Base-by-base conservation (phyloP, 805 yeast species). In the Saccharomycopsis guyanensis region DNA sequence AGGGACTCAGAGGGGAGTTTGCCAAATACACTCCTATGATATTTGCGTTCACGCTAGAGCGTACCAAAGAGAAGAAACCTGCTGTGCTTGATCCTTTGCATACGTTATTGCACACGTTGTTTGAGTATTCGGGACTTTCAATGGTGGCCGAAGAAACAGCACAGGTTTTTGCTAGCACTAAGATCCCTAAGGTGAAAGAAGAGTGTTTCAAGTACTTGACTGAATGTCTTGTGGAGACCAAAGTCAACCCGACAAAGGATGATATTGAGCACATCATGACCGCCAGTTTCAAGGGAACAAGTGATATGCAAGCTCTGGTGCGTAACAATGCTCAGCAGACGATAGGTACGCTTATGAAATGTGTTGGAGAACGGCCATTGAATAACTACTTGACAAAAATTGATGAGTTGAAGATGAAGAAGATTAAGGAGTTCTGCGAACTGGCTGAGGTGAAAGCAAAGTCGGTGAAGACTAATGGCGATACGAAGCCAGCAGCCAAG, bases 21-120 rank as follows among this genome's bases (percentile, higher is more conserved):
- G 70, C 66, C 19, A 72, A 67, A 50, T 82, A 83, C 59, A 72
- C 68, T 38, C 49, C 67, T 0, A 56, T 71, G 1, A 72, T 86
- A 1, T 66, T 86, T 22, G 62, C 65, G 2, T 80, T 93, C 0
- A 62, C 85, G 47, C 63, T 93, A 37, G 96, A 87, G 54, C 73
- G 97, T 55, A 76, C 86, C 12, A 89, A 87, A 58, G 98, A 93
- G 60, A 88, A 85, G 67, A 91, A 91, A 57, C 80, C 75, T 22
- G 67, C 81, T 2, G 93, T 87, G 0, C 67, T 83, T 2, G 88
- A 81, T 20, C 82, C 93, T 0, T 66, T 91, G n/a, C 68, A 70
- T 16, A 64, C 61, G 22, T 81, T 91, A 0, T 66, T 89, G 43
- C 84, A 81, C 60, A 74, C 83, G 0, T 70, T 84, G 3, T 83